Conservation (phyloP, 73 alveolate genomes). For the Strombidium stylifer region DNA sequence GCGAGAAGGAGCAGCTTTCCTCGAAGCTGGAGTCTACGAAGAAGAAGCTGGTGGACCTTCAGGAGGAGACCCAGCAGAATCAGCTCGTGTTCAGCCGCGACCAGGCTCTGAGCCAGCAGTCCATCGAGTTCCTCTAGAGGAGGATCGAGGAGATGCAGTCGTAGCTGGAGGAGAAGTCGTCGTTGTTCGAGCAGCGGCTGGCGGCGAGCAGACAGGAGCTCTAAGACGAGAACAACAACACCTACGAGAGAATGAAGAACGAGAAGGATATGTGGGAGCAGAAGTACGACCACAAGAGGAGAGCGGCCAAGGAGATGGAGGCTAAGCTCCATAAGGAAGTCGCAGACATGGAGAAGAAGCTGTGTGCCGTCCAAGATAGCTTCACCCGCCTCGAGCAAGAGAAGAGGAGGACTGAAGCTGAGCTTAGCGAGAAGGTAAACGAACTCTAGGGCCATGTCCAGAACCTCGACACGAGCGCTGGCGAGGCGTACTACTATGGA, state of each 20-base stretch:
- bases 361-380: slow-evolving; percentile 16
- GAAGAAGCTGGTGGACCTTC: slow-evolving; percentile 51
- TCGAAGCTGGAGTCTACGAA: slow-evolving; percentile 50
- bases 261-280: slow-evolving; percentile 52
- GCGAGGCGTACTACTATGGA: slow-evolving; percentile 62
- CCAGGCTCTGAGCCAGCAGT: slow-evolving; percentile 7
- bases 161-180: slow-evolving; percentile 54
- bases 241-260: slow-evolving; percentile 31
- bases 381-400: slow-evolving; percentile 35
- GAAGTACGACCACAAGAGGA: slow-evolving; percentile 58
- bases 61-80: slow-evolving; percentile 20
- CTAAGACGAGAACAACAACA: slow-evolving; percentile 26
- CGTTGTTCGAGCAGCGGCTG: slow-evolving; percentile 74
- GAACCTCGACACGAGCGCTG: slow-evolving; percentile 47
- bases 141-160: slow-evolving; percentile 70
- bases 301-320: slow-evolving; percentile 60
- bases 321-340: slow-evolving; percentile 7
- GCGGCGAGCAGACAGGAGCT: slow-evolving; percentile 31
- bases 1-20: slow-evolving; percentile 31
- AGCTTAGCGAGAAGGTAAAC: slow-evolving; percentile 29
- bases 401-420: slow-evolving; percentile 36
- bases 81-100: slow-evolving; percentile 16
- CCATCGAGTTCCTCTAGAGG: slow-evolving; percentile 5
- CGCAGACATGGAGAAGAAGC: slow-evolving; percentile 36
- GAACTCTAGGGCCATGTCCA: slow-evolving; percentile 17